Conservation (phyloP, 495 filamentous ascomycete species). For the Penicillium pancosmium region DNA sequence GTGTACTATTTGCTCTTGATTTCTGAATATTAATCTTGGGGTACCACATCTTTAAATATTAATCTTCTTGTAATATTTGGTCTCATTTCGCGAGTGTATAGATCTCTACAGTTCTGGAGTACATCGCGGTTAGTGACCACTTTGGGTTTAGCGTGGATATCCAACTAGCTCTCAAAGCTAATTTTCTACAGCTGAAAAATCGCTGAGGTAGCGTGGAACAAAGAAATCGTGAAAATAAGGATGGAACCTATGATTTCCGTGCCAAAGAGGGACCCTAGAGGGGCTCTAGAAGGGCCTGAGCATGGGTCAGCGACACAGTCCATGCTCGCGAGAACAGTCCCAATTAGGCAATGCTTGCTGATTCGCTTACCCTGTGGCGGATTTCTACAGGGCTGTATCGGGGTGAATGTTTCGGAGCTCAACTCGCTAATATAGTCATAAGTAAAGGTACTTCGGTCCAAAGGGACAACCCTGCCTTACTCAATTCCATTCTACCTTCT, state of each 20-base stretch:
- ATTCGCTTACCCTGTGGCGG: neutral
- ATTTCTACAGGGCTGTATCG: neutral
- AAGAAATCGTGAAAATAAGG: neutral
- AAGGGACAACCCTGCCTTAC: too few species aligned
- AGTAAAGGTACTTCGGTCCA: too few species aligned
- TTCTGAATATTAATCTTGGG: too few species aligned
- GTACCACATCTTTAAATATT: neutral
- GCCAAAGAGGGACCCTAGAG: too few species aligned
- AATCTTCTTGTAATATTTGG: neutral
- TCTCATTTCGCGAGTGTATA: conserved; percentile 11
- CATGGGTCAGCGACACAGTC: neutral
- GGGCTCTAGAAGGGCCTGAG: too few species aligned
- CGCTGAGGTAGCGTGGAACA: neutral
- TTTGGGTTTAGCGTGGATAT: conserved; percentile 33
- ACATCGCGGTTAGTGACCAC: conserved; percentile 36
- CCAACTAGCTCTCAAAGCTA: conserved; percentile 4
- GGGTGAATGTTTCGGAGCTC: neutral
- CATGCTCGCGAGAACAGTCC: conserved; percentile 20
- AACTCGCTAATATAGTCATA: too few species aligned
- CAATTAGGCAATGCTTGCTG: conserved; percentile 13
- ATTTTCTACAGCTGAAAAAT: conserved; percentile 1
- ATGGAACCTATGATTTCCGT: too few species aligned
- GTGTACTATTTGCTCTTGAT: too few species aligned
- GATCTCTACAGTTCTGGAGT: conserved; percentile 15
- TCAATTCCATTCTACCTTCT: too few species aligned